Conservation (phyloP, 345 rosid species). For the Capsella bursapastoris region DNA sequence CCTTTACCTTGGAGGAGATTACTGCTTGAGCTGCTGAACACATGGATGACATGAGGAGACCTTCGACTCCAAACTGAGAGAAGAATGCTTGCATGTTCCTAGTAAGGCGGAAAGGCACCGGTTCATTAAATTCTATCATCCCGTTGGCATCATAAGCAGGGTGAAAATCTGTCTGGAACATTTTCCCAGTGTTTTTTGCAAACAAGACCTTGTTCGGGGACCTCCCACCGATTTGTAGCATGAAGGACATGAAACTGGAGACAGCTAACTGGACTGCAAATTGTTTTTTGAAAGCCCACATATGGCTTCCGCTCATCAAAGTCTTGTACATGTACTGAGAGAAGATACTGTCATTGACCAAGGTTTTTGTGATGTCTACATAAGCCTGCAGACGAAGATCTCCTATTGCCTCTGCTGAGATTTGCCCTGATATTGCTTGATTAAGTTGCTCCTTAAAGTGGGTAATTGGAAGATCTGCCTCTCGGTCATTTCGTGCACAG, state of each 20-base stretch:
- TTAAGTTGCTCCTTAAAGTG: conserved; percentile 93
- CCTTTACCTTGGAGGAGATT: conserved; percentile 75
- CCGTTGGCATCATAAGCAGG: conserved; percentile 93
- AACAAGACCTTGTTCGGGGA: conserved; percentile 95
- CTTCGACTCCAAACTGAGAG: conserved; percentile 95
- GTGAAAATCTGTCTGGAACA: conserved; percentile 98
- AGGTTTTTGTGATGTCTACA: conserved; percentile 71
- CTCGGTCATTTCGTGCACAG: conserved; percentile 90
- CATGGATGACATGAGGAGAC: conserved; percentile 94
- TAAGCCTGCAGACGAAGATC: conserved; percentile 98
- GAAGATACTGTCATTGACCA: conserved; percentile 79
- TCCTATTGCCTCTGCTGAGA: conserved; percentile 80
- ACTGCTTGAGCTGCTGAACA: conserved; percentile 95
- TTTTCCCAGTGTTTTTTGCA: conserved; percentile 96
- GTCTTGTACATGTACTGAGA: conserved; percentile 98
- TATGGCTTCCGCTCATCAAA: conserved; percentile 80
- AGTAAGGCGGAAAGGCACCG: conserved; percentile 95
- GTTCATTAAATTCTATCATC: conserved; percentile 89
- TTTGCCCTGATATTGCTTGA: conserved; percentile 91
- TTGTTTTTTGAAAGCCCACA: conserved; percentile 99
- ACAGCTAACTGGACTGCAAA: conserved; percentile 96
- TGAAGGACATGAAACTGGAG: conserved; percentile 97
- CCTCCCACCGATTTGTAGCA: conserved; percentile 97
- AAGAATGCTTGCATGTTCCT: conserved; percentile 98
- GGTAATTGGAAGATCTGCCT: conserved; percentile 89